Conservation (phyloP, 768 basidiomycete species). For the Mycena metata region DNA sequence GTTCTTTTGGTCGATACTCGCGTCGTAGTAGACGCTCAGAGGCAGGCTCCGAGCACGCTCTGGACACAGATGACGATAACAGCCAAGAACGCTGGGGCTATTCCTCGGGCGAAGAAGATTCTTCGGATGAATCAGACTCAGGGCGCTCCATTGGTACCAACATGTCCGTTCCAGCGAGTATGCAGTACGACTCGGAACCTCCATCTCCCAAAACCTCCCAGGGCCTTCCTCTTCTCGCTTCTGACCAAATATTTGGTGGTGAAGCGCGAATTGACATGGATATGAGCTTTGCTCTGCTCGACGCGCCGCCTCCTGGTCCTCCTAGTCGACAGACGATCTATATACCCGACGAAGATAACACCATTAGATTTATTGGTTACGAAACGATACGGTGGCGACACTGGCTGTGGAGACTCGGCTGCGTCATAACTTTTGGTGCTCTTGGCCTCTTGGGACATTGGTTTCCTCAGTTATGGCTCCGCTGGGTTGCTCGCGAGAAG, state of each 20-base stretch:
- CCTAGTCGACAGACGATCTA: slow-evolving; percentile 90
- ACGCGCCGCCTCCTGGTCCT: slow-evolving; percentile 83
- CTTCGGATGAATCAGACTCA: slow-evolving; percentile 55
- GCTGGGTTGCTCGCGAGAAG: slow-evolving; percentile 85
- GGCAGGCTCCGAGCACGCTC: slow-evolving; percentile 69
- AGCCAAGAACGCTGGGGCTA: slow-evolving; percentile 90
- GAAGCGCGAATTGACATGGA: slow-evolving; percentile 89
- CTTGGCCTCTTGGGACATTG: slow-evolving; percentile 90
- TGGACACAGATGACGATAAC: slow-evolving; percentile 67
- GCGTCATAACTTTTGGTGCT: slow-evolving; percentile 76
- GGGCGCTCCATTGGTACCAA: slow-evolving; percentile 54
- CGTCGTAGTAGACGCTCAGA: slow-evolving; percentile 69
- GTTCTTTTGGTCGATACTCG: slow-evolving; percentile 63
- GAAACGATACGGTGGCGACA: slow-evolving; percentile 74
- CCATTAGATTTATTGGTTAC: slow-evolving; percentile 90
- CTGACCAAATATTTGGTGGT: slow-evolving; percentile 87
- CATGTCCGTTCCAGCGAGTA: slow-evolving; percentile 66
- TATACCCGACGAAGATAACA: slow-evolving; percentile 90
- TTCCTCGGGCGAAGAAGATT: slow-evolving; percentile 86
- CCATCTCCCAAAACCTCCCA: slow-evolving; percentile 67
- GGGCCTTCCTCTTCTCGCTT: slow-evolving; percentile 75
- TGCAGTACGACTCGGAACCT: slow-evolving; percentile 80
- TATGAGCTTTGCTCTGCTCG: slow-evolving; percentile 67
- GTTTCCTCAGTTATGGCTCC: slow-evolving; percentile 94
- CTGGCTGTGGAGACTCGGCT: slow-evolving; percentile 78